These are phyloP conservation scores for Chaetothyriales sp. DNA, from an alignment of 2,329 filamentous ascomycete genomes.

Conservation along the genomic window DNA sequence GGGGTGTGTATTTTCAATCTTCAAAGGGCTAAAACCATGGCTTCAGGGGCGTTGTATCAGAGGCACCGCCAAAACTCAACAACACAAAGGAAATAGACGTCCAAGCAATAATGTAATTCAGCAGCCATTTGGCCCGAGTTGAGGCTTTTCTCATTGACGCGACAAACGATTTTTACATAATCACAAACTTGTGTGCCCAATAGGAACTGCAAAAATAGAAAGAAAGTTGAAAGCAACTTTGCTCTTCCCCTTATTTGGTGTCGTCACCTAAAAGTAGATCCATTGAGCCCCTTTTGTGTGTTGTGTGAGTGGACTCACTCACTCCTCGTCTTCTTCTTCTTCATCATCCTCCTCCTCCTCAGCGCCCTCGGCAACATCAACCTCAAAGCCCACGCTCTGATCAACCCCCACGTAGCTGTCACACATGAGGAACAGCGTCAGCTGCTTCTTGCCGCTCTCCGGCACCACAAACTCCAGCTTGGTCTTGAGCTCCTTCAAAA, in stretches of 20 bases:
- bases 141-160: not conserved
- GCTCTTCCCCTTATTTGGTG: not conserved
- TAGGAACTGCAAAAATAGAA: not conserved
- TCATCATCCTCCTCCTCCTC: slow-evolving; percentile 85
- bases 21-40: not conserved
- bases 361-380: slow-evolving; percentile 81
- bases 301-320: not conserved
- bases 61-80: not conserved
- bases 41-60: not conserved
- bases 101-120: not conserved
- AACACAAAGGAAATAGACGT: not conserved
- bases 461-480: slow-evolving; percentile 80
- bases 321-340: slow-evolving; percentile 45
- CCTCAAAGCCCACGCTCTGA: slow-evolving; percentile 78
- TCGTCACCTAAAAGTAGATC: not conserved
- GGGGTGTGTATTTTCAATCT: not conserved
- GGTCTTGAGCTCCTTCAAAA: slow-evolving; percentile 56
- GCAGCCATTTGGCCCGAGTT: not conserved
- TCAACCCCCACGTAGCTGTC: slow-evolving; percentile 95
- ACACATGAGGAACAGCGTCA: slow-evolving; percentile 91
- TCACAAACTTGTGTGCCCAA: not conserved
- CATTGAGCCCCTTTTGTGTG: not conserved
- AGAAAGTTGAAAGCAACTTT: not conserved
- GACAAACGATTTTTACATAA: not conserved
- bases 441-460: slow-evolving; percentile 60